Conservation (phyloP, 139 green algal genomes). For the Haematococcus lacustris region DNA sequence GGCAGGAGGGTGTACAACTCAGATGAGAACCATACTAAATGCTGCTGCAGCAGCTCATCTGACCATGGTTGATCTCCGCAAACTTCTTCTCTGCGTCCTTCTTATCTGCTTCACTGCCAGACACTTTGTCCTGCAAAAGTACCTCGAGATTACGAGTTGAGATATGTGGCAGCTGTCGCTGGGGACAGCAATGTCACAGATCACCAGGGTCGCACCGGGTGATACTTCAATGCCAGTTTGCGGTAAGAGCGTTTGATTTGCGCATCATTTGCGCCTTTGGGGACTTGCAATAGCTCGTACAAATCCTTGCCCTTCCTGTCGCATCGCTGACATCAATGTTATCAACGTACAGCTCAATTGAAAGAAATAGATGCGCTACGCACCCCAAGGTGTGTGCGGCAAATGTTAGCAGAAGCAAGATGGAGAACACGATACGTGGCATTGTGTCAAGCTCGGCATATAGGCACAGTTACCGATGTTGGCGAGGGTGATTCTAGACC, state of each 20-base stretch:
- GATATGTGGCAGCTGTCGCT: too few species aligned
- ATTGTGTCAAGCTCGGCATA: too few species aligned
- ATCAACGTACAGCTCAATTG: too few species aligned
- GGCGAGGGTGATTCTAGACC: too few species aligned
- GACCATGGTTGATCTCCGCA: conserved; percentile 89
- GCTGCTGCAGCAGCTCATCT: not conserved
- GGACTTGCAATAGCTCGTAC: conserved; percentile 85
- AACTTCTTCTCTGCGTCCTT: conserved; percentile 86
- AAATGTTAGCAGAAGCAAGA: too few species aligned
- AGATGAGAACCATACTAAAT: not conserved
- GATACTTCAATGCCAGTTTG: conserved; percentile 95
- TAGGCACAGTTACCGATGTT: too few species aligned
- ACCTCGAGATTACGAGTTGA: too few species aligned
- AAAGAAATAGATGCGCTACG: too few species aligned
- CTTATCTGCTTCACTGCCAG: conserved; percentile 81
- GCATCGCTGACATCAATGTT: too few species aligned
- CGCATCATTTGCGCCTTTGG: conserved; percentile 64
- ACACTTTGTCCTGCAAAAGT: conserved; percentile 76
- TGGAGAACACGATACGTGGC: too few species aligned
- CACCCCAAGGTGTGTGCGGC: too few species aligned
- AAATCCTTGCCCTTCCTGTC: conserved; percentile 85
- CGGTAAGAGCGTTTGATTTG: conserved; percentile 93
- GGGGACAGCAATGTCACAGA: too few species aligned
- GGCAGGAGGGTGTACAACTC: not conserved
- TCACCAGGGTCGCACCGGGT: conserved; percentile 85